Evolutionary conservation across 768 basidiomycete genomes (phyloP).

Genomic region (Coprinopsis strossmayeri): DNA sequence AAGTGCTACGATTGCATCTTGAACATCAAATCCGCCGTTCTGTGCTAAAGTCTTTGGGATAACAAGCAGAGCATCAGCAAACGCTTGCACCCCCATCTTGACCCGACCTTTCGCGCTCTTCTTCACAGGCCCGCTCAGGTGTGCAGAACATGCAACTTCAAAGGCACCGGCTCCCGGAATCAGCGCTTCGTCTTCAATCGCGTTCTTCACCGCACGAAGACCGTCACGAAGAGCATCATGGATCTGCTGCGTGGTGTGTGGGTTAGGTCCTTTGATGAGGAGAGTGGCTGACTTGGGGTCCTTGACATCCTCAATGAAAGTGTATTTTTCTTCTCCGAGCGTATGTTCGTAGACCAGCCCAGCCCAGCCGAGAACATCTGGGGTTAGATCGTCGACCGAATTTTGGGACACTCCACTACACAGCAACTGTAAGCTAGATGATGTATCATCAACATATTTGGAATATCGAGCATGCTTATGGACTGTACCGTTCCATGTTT

Average conservation of each 20-base stretch:
- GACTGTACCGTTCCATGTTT: constrained; percentile 91
- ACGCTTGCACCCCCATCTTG: constrained; percentile 97
- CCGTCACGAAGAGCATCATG: constrained; percentile 98
- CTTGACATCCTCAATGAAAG: constrained; percentile 95
- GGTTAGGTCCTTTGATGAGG: constrained; percentile 96
- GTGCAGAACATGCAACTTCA: constrained; percentile 85
- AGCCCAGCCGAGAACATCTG: constrained; percentile 91
- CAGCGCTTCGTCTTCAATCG: constrained; percentile 81
- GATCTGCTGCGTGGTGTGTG: constrained; percentile 93
- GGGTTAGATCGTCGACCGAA: constrained; percentile 92
- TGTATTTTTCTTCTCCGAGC: constrained; percentile 97
- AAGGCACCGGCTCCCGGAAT: constrained; percentile 98
- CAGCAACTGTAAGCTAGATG: constrained; percentile 75
- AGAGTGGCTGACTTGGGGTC: constrained; percentile 93
- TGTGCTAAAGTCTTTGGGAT: constrained; percentile 96
- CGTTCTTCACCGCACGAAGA: constrained; percentile 93
- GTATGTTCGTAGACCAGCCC: constrained; percentile 99
- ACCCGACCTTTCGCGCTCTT: constrained; percentile 86
- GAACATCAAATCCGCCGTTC: constrained; percentile 96
- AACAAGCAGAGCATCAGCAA: constrained; percentile 87
- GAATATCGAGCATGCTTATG: not conserved
- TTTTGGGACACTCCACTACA: constrained; percentile 96
- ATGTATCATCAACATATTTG: not conserved
- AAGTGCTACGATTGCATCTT: constrained; percentile 86
- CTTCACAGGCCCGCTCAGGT: constrained; percentile 76